Evolutionary conservation across 148 eudicot species (phyloP).

Genomic region (Beta vulgaris): DNA sequence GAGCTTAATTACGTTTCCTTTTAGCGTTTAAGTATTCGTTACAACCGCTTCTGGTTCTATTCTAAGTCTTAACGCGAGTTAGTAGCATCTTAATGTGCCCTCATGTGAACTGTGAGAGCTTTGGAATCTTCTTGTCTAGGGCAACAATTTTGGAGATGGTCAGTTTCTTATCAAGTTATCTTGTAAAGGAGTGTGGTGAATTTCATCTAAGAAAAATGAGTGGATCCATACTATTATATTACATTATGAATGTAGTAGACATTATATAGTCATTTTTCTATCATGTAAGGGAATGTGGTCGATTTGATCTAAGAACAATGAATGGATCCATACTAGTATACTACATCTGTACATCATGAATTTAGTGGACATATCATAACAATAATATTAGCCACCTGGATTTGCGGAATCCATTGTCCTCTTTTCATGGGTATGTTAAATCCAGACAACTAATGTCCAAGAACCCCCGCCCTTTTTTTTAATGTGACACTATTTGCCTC

Average conservation of each 20-base stretch:
- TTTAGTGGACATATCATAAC: no score
- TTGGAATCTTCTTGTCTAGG: not conserved
- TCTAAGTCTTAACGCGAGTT: not conserved
- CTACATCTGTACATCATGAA: no score
- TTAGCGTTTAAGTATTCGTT: not conserved
- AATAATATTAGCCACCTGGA: not conserved
- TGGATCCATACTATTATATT: no score
- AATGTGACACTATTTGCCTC: no score
- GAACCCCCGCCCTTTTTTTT: no score
- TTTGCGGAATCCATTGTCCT: not conserved
- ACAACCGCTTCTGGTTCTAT: not conserved
- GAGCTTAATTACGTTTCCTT: not conserved
- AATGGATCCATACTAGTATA: slow-evolving; percentile 12
- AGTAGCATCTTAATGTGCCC: not conserved
- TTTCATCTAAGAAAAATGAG: not conserved
- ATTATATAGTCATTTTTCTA: not conserved
- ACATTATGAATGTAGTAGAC: no score
- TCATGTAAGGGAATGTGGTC: not conserved
- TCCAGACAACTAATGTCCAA: not conserved
- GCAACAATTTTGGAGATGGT: not conserved
- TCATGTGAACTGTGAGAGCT: not conserved
- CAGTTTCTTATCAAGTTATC: no score
- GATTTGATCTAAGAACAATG: not conserved
- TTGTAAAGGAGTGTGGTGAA: not conserved
- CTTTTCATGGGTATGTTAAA: not conserved